phyloP scores from a whole-genome alignment of 2,329 filamentous ascomycete genomes.

The Capronia americana region DNA sequence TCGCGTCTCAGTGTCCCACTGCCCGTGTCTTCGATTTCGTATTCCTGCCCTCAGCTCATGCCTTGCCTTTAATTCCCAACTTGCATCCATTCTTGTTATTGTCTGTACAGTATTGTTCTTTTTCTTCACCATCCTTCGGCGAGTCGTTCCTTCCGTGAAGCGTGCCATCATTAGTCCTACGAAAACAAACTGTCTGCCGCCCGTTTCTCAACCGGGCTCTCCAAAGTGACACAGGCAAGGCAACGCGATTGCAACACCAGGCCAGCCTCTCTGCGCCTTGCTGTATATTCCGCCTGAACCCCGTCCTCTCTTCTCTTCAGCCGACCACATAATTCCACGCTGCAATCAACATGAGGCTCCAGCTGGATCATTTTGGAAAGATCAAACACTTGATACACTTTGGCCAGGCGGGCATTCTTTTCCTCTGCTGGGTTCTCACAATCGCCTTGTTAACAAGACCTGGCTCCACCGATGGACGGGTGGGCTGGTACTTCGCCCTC shows the following conservation, averaged over 20 bases:
- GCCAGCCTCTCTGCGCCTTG: not conserved
- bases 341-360: conserved; percentile 35
- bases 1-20: conserved; percentile 8
- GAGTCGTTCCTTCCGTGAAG: not conserved
- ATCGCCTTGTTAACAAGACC: conserved; percentile 64
- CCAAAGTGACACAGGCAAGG: conserved; percentile 12
- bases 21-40: conserved; percentile 7
- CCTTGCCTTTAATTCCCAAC: not conserved
- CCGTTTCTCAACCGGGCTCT: not conserved
- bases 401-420: conserved; percentile 62
- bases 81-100: not conserved
- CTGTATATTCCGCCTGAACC: not conserved
- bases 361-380: conserved; percentile 53
- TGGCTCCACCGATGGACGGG: conserved; percentile 60
- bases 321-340: not conserved
- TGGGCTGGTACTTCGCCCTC: conserved; percentile 61
- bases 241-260: not conserved
- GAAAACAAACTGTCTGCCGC: conserved; percentile 8
- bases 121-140: not conserved
- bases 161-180: conserved; percentile 6
- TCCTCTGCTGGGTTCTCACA: conserved; percentile 63
- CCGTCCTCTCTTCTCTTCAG: conserved; percentile 3
- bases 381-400: conserved; percentile 63
- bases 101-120: conserved; percentile 3
- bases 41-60: conserved; percentile 11